A percentile compares a stretch with the other conserved stretches of the same genome.
These are phyloP conservation scores for Saccharomyces pastorianus DNA, from an alignment of 1,139 yeast genomes.

Conservation along the genomic window DNA sequence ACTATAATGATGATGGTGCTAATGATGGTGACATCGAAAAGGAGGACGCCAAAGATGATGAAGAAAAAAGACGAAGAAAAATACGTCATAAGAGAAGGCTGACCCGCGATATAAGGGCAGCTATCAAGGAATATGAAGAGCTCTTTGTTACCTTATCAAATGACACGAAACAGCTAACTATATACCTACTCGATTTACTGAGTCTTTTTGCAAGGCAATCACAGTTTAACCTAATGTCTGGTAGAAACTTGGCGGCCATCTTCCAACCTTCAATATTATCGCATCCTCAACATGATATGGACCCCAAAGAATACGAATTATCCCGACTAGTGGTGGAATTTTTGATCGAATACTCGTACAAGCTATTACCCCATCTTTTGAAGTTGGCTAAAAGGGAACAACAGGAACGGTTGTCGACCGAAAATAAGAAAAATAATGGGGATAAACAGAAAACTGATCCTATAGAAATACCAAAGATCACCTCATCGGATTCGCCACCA, in stretches of 20 bases:
- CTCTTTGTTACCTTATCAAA: constrained; percentile 45
- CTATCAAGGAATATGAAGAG: constrained; percentile 61
- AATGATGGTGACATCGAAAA: constrained; percentile 15
- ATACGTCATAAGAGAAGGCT: constrained; percentile 36
- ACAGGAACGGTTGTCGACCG: constrained; percentile 8
- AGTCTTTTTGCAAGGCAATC: constrained; percentile 80
- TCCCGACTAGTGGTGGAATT: constrained; percentile 85
- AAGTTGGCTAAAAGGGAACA: constrained; percentile 27
- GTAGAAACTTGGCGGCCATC: constrained; percentile 87
- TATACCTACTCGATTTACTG: constrained; percentile 77
- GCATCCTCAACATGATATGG: constrained; percentile 87
- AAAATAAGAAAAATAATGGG: constrained; percentile 5
- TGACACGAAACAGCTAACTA: constrained; percentile 65
- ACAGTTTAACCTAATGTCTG: constrained; percentile 78
- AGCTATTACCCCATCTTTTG: constrained; percentile 54
- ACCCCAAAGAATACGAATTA: constrained; percentile 82
- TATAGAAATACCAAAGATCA: neutral
- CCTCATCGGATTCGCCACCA: neutral
- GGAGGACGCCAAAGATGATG: constrained; percentile 29
- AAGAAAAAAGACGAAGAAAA: constrained; percentile 30
- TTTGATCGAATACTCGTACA: constrained; percentile 76
- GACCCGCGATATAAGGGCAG: constrained; percentile 55
- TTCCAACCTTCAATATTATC: constrained; percentile 92
- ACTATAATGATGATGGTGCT: constrained; percentile 6
- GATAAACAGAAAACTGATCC: constrained; percentile 4